Evolutionary conservation across 129 eudicot genomes (phyloP).

Genomic region (Dittrichia graveolens): DNA sequence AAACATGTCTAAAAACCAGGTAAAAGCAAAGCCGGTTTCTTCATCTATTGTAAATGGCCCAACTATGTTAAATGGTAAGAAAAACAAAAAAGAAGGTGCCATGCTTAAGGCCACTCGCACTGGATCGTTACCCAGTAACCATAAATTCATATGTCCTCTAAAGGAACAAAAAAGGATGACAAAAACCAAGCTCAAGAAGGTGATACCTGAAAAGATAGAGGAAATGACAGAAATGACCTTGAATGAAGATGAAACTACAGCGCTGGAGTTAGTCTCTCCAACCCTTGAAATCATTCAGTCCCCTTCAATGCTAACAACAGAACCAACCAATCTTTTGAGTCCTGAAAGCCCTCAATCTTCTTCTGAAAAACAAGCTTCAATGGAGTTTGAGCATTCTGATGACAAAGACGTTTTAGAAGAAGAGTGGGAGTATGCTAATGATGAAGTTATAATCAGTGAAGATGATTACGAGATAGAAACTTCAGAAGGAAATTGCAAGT

Average conservation of each 20-base stretch:
- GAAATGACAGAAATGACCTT: slow-evolving; percentile 62
- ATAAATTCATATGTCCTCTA: slow-evolving; percentile 33
- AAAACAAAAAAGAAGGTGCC: slow-evolving; percentile 14
- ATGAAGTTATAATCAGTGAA: slow-evolving; percentile 8
- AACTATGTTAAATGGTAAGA: slow-evolving; percentile 30
- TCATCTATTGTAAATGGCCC: slow-evolving; percentile 27
- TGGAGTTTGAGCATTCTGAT: slow-evolving; percentile 20
- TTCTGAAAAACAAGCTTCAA: slow-evolving; percentile 31
- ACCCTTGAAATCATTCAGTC: slow-evolving; percentile 15
- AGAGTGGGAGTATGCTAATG: slow-evolving; percentile 29
- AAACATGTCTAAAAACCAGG: slow-evolving; percentile 28
- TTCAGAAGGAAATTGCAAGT: slow-evolving; percentile 35
- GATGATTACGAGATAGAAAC: slow-evolving; percentile 32
- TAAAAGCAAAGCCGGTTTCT: slow-evolving; percentile 29
- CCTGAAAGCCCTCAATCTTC: slow-evolving; percentile 18
- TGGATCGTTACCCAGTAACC: slow-evolving; percentile 30
- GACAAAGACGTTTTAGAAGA: slow-evolving; percentile 6
- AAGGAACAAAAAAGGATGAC: slow-evolving; percentile 34
- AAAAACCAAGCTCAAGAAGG: slow-evolving; percentile 32
- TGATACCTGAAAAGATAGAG: slow-evolving; percentile 36
- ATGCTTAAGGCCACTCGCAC: slow-evolving; percentile 17
- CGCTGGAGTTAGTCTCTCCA: slow-evolving; percentile 16
- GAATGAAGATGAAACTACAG: slow-evolving; percentile 38
- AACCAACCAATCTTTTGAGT: slow-evolving; percentile 12
- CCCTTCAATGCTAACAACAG: slow-evolving; percentile 14